phyloP scores from a whole-genome alignment of 2,329 filamentous ascomycete species.

The Stylonectria norvegica region DNA sequence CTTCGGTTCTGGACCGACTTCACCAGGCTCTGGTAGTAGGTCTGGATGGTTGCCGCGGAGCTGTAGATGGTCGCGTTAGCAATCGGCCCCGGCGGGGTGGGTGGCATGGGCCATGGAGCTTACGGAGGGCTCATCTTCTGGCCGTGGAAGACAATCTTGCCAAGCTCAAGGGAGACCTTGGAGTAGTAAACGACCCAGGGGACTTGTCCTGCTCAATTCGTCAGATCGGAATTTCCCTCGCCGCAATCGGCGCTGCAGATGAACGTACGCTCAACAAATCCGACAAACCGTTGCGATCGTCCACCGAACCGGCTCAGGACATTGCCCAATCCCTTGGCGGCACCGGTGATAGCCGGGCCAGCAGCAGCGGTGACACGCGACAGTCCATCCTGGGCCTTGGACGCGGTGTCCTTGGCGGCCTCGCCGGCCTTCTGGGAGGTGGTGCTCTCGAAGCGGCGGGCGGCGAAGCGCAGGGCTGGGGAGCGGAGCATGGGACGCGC shows the following conservation, averaged over 20 bases:
- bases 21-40: conserved; percentile 74
- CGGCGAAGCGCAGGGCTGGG: conserved; percentile 43
- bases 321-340: conserved; percentile 62
- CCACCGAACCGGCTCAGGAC: conserved; percentile 77
- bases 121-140: conserved; percentile 96
- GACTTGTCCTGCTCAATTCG: conserved; percentile 62
- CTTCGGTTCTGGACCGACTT: conserved; percentile 66
- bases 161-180: conserved; percentile 81
- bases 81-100: conserved; percentile 6
- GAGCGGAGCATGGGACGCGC: conserved; percentile 46
- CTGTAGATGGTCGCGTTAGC: conserved; percentile 43
- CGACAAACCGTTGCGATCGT: conserved; percentile 73
- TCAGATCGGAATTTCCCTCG: conserved; percentile 9
- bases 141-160: conserved; percentile 79
- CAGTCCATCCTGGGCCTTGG: conserved; percentile 78
- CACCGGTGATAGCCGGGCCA: conserved; percentile 68
- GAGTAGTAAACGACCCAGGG: conserved; percentile 90
- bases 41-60: conserved; percentile 76
- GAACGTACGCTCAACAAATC: conserved; percentile 79
- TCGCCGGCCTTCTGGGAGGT: conserved; percentile 46
- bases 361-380: conserved; percentile 78
- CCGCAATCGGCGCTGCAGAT: neutral
- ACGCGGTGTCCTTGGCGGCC: conserved; percentile 38
- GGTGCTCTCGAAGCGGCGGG: conserved; percentile 61
- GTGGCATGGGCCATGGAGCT: conserved; percentile 38